These are phyloP conservation scores for Lachnellula hyalina DNA, from an alignment of 2,329 filamentous ascomycete species.

Conservation along the genomic window DNA sequence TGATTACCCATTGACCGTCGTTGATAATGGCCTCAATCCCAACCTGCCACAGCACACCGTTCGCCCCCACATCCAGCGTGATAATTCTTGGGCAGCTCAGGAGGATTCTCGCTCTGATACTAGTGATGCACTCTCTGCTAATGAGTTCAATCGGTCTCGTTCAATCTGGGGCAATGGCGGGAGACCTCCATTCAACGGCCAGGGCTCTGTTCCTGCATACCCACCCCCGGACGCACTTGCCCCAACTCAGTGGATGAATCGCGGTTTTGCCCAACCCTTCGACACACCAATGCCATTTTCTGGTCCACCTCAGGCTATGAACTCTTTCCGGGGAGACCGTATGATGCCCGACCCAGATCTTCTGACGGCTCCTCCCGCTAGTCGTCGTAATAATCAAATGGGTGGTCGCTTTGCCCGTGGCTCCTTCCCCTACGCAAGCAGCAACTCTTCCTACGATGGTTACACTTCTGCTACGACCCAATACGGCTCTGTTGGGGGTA, in stretches of 20 bases:
- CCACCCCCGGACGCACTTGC: constrained; percentile 32
- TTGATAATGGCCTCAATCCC: constrained; percentile 21
- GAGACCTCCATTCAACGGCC: constrained; percentile 36
- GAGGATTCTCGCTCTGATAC: constrained; percentile 55
- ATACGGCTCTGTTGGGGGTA: constrained; percentile 26
- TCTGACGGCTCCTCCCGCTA: constrained; percentile 22
- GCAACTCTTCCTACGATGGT: constrained; percentile 32
- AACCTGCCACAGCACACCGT: constrained; percentile 24
- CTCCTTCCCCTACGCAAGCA: constrained; percentile 30
- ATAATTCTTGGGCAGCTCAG: constrained; percentile 45
- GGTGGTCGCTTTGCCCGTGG: constrained; percentile 25
- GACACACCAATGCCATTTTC: constrained; percentile 25
- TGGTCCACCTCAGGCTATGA: constrained; percentile 17
- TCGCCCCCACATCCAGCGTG: constrained; percentile 35
- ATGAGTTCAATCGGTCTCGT: constrained; percentile 48
- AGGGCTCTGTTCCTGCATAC: constrained; percentile 20
- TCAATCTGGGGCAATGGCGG: constrained; percentile 48
- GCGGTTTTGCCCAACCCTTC: constrained; percentile 30
- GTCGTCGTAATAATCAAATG: constrained; percentile 22
- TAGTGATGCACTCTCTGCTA: constrained; percentile 48
- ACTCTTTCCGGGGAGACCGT: constrained; percentile 27
- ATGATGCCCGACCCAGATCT: constrained; percentile 26
- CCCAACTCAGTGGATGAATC: constrained; percentile 43
- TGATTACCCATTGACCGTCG: constrained; percentile 32
- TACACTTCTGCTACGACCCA: constrained; percentile 25